phyloP scores from a whole-genome alignment of 208 protist species.

The Phytomonas serpens region DNA sequence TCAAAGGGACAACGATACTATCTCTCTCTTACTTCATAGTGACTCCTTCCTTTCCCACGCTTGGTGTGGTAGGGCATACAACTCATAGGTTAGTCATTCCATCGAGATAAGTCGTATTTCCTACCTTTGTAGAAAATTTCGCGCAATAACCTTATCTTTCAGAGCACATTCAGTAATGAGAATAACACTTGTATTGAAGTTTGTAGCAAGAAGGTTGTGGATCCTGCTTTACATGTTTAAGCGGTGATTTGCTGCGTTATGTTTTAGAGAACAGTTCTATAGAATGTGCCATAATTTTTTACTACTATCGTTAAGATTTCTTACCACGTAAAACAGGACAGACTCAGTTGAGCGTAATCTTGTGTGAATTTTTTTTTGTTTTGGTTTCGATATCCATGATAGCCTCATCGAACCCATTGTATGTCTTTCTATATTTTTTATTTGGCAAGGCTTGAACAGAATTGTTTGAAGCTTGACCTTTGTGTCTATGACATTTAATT shows the following conservation, averaged over 20 bases:
- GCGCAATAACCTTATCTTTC: not conserved
- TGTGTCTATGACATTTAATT: not conserved
- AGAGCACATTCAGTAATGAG: not conserved
- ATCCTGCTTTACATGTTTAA: not conserved
- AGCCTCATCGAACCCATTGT: too few relatives aligned
- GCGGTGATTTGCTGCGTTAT: not conserved
- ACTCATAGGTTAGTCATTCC: not conserved
- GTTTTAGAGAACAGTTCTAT: not conserved
- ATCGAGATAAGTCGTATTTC: not conserved
- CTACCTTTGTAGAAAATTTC: not conserved
- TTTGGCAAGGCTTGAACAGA: too few relatives aligned
- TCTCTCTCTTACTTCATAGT: not conserved
- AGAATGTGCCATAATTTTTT: not conserved
- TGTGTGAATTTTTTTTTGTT: too few relatives aligned
- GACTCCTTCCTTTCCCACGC: not conserved
- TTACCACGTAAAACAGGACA: too few relatives aligned
- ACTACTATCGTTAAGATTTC: not conserved
- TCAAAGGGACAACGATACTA: not conserved
- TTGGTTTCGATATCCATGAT: too few relatives aligned
- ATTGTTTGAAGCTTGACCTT: not conserved
- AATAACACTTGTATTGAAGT: not conserved
- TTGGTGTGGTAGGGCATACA: not conserved
- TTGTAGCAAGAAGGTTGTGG: not conserved
- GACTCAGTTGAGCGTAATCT: too few relatives aligned
- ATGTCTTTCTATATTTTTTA: too few relatives aligned